Percentiles rank a stretch among this genome's conserved stretches.
Evolutionary conservation across 305 asterid species (phyloP).

Genomic region (Rubia balearica): DNA sequence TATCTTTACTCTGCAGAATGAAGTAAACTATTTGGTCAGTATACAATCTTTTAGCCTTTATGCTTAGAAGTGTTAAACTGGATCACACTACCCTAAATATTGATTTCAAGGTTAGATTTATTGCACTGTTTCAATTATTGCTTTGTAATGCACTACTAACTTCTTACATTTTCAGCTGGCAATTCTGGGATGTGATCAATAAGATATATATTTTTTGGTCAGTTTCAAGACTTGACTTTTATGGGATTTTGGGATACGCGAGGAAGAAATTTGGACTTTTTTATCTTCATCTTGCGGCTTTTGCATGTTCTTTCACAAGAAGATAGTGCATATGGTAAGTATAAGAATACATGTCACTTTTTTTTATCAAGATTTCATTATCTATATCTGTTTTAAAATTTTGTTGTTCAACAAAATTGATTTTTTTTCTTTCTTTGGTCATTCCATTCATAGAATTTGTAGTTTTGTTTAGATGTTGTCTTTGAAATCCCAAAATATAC

Average conservation of each 20-base stretch:
- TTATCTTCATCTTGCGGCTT: constrained; percentile 34
- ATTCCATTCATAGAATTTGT: not conserved
- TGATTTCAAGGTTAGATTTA: not conserved
- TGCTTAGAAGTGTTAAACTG: not conserved
- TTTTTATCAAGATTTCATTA: not conserved
- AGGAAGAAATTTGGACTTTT: constrained; percentile 22
- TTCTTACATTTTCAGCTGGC: not conserved
- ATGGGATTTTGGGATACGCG: constrained; percentile 32
- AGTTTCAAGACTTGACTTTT: not conserved
- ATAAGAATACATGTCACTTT: too few relatives aligned
- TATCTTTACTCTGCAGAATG: constrained; percentile 34
- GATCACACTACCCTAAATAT: not conserved
- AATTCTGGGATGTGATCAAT: constrained; percentile 5
- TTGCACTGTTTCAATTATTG: constrained; percentile 10
- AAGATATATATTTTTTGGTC: not conserved
- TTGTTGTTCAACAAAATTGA: not conserved
- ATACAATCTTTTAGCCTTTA: not conserved
- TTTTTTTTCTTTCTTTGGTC: not conserved
- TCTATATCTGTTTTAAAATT: not conserved
- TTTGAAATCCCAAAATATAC: not conserved
- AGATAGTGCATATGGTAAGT: constrained; percentile 47
- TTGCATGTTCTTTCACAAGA: constrained; percentile 33
- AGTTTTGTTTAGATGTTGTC: not conserved
- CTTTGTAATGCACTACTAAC: not conserved
- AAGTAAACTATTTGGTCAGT: constrained; percentile 18